A percentile compares a stretch with the other conserved stretches of the same genome.
Evolutionary conservation across 805 yeast species (phyloP).

Genomic region (Saturnispora bothae): DNA sequence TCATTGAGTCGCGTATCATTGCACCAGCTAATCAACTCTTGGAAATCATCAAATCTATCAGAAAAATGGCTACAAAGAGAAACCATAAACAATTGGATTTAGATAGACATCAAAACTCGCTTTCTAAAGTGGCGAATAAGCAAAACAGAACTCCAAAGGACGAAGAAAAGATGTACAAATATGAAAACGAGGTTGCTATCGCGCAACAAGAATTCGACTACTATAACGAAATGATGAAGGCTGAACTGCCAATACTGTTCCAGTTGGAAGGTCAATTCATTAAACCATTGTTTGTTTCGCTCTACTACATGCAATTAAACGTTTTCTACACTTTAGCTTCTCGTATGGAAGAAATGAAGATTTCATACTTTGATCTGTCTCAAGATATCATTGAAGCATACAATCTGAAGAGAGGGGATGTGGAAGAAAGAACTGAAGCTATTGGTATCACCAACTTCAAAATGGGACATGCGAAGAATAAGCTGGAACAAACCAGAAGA

Average conservation of each 20-base stretch:
- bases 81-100: conserved; percentile 91
- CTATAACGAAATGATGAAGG: conserved; percentile 88
- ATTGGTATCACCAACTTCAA: conserved; percentile 87
- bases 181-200: conserved; percentile 79
- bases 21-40: conserved; percentile 87
- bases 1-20: conserved; percentile 83
- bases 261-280: conserved; percentile 85
- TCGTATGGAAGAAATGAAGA: conserved; percentile 91
- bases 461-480: conserved; percentile 76
- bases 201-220: conserved; percentile 95
- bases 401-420: conserved; percentile 72
- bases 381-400: conserved; percentile 79
- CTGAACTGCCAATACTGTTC: conserved; percentile 80
- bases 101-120: conserved; percentile 68
- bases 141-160: conserved; percentile 79
- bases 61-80: conserved; percentile 93
- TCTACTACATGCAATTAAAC: conserved; percentile 96
- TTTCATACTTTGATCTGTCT: conserved; percentile 85
- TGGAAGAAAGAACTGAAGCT: conserved; percentile 82
- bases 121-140: conserved; percentile 68
- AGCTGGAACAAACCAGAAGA: conserved; percentile 73
- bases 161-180: conserved; percentile 81
- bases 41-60: conserved; percentile 66
- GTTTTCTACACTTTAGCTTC: conserved; percentile 87
- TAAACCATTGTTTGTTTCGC: conserved; percentile 84